Evolutionary conservation across 192 early-diverging fungal genomes (phyloP), one percentile per base, ranked within the genome.

Genomic region (Backusella morwellensis): DNA sequence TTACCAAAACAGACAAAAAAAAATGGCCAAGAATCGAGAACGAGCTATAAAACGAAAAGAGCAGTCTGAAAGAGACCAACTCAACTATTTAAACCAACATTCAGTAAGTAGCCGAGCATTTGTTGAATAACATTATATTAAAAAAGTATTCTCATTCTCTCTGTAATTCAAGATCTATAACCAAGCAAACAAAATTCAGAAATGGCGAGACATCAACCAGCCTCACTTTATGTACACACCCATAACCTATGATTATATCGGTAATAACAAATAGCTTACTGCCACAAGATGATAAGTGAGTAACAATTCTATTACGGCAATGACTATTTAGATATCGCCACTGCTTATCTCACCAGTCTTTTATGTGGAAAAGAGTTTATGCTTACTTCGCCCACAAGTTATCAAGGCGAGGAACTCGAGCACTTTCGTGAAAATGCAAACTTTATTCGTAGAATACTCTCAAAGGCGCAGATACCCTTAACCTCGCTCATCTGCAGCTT

Each of bases 211-310:
- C 32, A 59, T 72, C 63, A 71, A 82, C 35, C 81, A 83, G 66
- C 77, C 72, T 40, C 68, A 80, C 47, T 84, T 80, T 12, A 84
- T 44, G 42, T 72, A 72, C 32, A 72, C 29, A 8, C 41, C 41
- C 1, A 88, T 88, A 29, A 85, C 87, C 2, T 41, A 85, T 26
- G 85, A 88, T 34, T 79, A 86, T 63, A 86, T 88, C 9, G 87
- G 87, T 88, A 85, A 41, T 1, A 1, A 21, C 3, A 0, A 12
- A 17, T 17, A 7, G 11, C 3, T 12, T 40, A 40, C 38, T 12
- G 32, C 32, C 32, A 40, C 38, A 40, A 40, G 38, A 12, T 2
- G 38, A 40, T 40, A 40, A 29, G 38, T 40, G 42, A 14, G 4
- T 70, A 12, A 34, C 32, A 23, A 19, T n/a, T 4, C 12, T 68